Conservation (phyloP, 257 asterid genomes). For the Jaltomata sinuosa region DNA sequence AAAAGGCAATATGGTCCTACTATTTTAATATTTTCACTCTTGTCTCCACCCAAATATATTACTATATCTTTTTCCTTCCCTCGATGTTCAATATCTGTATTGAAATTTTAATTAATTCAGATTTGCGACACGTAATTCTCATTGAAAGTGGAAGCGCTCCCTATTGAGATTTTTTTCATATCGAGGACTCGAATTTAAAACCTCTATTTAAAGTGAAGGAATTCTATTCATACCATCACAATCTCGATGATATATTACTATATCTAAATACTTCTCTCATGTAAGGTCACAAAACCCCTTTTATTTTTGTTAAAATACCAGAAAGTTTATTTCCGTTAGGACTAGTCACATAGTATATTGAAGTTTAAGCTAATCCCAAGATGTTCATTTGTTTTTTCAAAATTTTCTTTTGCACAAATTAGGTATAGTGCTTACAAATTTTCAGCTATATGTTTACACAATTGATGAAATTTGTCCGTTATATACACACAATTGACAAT, state of each 20-base stretch:
- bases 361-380: background rate
- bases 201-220: background rate
- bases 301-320: background rate
- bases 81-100: rapidly evolving
- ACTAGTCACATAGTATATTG: background rate
- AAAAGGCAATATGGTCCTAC: background rate
- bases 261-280: background rate
- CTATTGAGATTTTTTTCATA: background rate
- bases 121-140: rapidly evolving
- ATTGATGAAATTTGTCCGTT: too few species aligned
- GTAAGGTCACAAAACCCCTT: background rate
- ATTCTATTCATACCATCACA: background rate
- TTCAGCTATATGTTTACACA: background rate
- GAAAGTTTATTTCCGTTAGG: background rate
- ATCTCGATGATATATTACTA: background rate
- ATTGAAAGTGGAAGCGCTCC: background rate
- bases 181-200: background rate
- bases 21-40: background rate
- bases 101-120: background rate
- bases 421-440: background rate
- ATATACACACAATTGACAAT: too few species aligned
- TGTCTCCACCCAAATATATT: background rate
- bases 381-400: background rate
- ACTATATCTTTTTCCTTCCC: background rate
- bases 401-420: background rate